Base-by-base conservation (phyloP, 108 stramenopile species). In the Cyclotella kingstonii region DNA sequence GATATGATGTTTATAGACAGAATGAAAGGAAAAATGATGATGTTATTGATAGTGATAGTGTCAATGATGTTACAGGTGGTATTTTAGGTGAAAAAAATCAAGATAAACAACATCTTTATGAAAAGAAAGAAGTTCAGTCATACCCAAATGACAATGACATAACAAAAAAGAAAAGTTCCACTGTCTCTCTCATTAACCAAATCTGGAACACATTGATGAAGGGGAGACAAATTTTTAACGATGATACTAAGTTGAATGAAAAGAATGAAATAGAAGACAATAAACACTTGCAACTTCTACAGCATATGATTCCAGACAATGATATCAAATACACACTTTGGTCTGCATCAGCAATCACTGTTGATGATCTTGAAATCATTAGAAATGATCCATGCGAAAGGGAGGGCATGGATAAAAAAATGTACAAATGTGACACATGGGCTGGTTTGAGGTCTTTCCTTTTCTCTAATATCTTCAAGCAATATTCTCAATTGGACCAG, bases 261-360 rank as follows among this genome's bases (percentile, higher is more conserved):
- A 28, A 35, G 1, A 19, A 2, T n/a, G n/a, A 5, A 10, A 9
- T 5, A 53, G 12, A 1, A 36, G 52, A 35, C 2, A 9, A 18
- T 27, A 40, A 22, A 41, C 40, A 36, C 41, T 40, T 1, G 9
- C 26, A 22, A 22, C 45, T 22, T 22, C 19, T 2, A 46, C 2
- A 2, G 21, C 19, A 40, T 8, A 10, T 26, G 0, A 27, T 14
- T 27, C 40, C 38, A 1, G 23, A 56, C 19, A 17, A 10, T 9
- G 41, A 44, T 47, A 22, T 34, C 23, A 65, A 60, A n/a, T 74
- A 60, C 36, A 74, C 73, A 31, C 40, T 74, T 2, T 74, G 73
- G 73, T 12, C 39, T 41, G 23, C 40, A 2, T 74, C 73, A 39
- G 6, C 65, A 40, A 18, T 18, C 12, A 30, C 26, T 7, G 22